These are phyloP conservation scores for Eutrema japonicum DNA, from an alignment of 345 rosid species.

Conservation along the genomic window DNA sequence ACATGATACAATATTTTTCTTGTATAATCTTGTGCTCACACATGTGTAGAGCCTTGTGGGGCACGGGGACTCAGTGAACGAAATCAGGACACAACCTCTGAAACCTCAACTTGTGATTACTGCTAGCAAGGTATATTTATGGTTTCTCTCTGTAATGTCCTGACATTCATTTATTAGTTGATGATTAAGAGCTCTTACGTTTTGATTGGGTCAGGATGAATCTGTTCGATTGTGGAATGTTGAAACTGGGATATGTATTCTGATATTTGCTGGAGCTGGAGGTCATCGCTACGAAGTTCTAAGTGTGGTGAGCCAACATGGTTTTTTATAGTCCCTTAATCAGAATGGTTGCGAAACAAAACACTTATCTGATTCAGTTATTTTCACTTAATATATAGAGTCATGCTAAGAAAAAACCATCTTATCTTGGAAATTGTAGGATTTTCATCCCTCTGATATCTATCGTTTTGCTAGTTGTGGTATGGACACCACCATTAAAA, in stretches of 20 bases:
- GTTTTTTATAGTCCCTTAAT: constrained; percentile 11
- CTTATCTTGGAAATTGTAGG: constrained; percentile 54
- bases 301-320: constrained; percentile 72
- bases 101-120: constrained; percentile 87
- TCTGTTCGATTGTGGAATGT: constrained; percentile 96
- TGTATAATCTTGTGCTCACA: constrained; percentile 22
- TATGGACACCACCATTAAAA: constrained; percentile 91
- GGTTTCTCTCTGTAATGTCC: background rate
- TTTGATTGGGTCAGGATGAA: constrained; percentile 69
- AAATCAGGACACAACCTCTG: constrained; percentile 92
- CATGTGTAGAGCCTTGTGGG: constrained; percentile 88
- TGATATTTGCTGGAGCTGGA: constrained; percentile 97
- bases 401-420: constrained; percentile 2
- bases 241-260: constrained; percentile 92
- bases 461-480: constrained; percentile 92
- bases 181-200: constrained; percentile 33
- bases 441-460: constrained; percentile 92
- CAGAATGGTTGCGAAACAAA: background rate
- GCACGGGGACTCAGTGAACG: constrained; percentile 95
- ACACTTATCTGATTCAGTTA: constrained; percentile 11
- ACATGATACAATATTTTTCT: constrained; percentile 19
- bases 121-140: constrained; percentile 79
- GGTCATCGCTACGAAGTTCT: constrained; percentile 98
- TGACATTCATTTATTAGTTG: constrained; percentile 26
- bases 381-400: constrained; percentile 13